Base-by-base conservation (phyloP, 2,329 filamentous ascomycete species). In the Parastagonospora avenae region DNA sequence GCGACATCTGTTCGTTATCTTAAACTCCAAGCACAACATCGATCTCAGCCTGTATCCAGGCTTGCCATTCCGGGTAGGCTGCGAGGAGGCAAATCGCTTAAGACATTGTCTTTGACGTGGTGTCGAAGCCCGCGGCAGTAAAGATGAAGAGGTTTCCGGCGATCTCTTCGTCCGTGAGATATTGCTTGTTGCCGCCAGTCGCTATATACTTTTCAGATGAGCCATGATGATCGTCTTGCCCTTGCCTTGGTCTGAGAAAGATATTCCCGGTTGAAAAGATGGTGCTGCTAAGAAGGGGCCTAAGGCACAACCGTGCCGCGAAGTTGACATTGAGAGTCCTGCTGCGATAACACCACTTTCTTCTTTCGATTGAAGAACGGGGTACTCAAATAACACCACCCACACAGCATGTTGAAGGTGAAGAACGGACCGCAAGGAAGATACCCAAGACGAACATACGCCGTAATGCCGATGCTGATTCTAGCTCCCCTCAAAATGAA, bases 11-110 rank as follows among this genome's bases (percentile, higher is more conserved):
- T 1, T 70, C 33, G 35, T 41, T 37, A 5, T 64, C 65, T 2
- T 24, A 19, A 46, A 27, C 35, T 5, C 47, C 43, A 3, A 64
- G 59, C 15, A 80, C 57, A 3, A 50, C 33, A 37, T 75, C 66
- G 39, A 82, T 71, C 39, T 84, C 81, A 48, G 77, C 76, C 9
- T 70, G 69, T 3, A 83, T 59, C 80, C 81, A 83, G 4, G 74
- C 72, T 63, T 84, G 82, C 73, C 76, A 79, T 52, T 78, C 56
- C 0, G 80, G 79, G 47, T 79, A 70, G 2, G 70, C 64, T 2
- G 77, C 74, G 1, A 83, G 71, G 2, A 80, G 64, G 2, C 72
- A 70, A 8, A 80, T 55, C 3, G 77, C 75, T 54, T 77, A 83
- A 1, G 76, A 71, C 47, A 83, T 72, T 0, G 77, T 78, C 47